phyloP scores from a whole-genome alignment of 106 monocot genomes.

The Platanthera guangdongensis region DNA sequence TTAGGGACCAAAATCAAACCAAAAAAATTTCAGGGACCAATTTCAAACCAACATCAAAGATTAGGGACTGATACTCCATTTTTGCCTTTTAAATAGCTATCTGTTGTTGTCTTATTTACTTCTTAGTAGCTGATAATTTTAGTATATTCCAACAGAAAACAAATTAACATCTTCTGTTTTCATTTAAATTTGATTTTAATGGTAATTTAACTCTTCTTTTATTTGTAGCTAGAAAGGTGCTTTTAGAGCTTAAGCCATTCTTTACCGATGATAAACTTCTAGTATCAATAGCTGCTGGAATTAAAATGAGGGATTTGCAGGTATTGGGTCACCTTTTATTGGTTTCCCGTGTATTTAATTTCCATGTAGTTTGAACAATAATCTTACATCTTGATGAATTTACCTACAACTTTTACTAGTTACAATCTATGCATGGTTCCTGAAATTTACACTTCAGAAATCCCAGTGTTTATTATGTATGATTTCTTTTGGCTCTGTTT shows the following conservation, averaged over 20 bases:
- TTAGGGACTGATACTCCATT: too few relatives aligned
- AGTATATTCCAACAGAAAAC: not conserved
- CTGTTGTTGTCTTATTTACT: not conserved
- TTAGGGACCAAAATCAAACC: too few relatives aligned
- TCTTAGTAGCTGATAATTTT: not conserved
- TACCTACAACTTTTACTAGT: not conserved
- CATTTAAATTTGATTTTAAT: not conserved
- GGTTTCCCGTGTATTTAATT: not conserved
- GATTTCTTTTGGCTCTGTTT: too few relatives aligned
- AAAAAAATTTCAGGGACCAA: too few relatives aligned
- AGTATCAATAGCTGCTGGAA: constrained; percentile 94
- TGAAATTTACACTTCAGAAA: too few relatives aligned
- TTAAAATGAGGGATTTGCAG: constrained; percentile 77
- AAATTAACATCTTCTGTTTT: not conserved
- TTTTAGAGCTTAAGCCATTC: constrained; percentile 55
- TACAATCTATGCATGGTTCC: not conserved
- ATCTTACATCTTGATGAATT: not conserved
- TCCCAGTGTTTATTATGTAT: too few relatives aligned
- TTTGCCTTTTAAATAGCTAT: not conserved
- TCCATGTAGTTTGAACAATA: not conserved
- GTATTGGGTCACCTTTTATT: constrained; percentile 16
- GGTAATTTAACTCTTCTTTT: not conserved
- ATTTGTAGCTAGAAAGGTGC: constrained; percentile 59
- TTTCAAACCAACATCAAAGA: too few relatives aligned
- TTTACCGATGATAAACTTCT: constrained; percentile 80